phyloP scores from a whole-genome alignment of 352 stramenopile genomes.

The Phytophthora brassicae region DNA sequence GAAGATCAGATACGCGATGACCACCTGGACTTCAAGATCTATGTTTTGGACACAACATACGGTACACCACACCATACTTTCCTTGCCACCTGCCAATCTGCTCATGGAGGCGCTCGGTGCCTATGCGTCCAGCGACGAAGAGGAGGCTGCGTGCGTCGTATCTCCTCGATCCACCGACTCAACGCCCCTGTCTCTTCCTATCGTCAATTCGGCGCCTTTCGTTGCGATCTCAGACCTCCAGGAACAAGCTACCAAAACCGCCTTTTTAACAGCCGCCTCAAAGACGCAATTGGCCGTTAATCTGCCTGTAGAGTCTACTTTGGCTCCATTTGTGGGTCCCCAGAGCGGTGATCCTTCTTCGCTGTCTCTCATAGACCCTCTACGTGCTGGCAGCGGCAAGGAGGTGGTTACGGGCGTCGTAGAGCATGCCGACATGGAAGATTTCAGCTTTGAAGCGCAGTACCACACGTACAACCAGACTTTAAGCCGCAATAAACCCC shows the following conservation, averaged over 20 bases:
- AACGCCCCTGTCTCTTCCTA: conserved; percentile 26
- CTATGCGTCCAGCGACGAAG: conserved; percentile 59
- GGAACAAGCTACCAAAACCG: conserved; percentile 32
- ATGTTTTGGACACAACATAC: not conserved
- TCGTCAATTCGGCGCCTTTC: conserved; percentile 60
- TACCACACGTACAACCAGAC: conserved; percentile 80
- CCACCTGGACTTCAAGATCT: conserved; percentile 12
- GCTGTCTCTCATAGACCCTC: conserved; percentile 21
- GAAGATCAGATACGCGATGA: no score
- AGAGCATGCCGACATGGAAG: conserved; percentile 65
- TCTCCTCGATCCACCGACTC: conserved; percentile 17
- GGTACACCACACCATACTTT: not conserved
- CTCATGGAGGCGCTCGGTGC: conserved; percentile 51
- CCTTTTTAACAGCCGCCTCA: conserved; percentile 38
- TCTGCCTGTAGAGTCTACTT: conserved; percentile 63
- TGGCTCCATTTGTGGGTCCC: conserved; percentile 55
- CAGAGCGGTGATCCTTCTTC: conserved; percentile 13
- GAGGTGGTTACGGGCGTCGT: conserved; percentile 79
- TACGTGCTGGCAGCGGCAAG: conserved; percentile 58
- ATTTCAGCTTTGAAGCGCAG: conserved; percentile 80
- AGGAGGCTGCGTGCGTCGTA: conserved; percentile 6
- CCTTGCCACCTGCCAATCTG: not conserved
- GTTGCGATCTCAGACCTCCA: conserved; percentile 36
- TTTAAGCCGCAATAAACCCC: conserved; percentile 26
- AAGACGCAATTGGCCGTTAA: conserved; percentile 58